Evolutionary conservation across 768 basidiomycete species (phyloP).

Genomic region (Boletus barrowsii): DNA sequence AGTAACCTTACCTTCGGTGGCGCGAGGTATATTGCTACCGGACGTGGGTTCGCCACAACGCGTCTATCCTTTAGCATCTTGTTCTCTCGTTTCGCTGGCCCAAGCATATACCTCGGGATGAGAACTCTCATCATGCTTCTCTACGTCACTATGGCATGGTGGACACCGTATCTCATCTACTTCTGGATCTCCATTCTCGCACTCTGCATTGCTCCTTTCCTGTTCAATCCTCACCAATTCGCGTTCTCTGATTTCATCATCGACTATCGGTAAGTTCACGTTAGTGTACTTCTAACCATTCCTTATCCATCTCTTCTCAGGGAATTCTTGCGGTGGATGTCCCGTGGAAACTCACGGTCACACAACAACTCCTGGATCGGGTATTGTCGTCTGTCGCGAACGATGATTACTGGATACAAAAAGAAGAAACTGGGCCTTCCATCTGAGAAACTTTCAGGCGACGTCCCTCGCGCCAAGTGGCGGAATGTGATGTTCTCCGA

Average conservation of each 20-base stretch:
- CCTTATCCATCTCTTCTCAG: slow-evolving; percentile 36
- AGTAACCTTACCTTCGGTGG: slow-evolving; percentile 98
- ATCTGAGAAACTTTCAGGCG: slow-evolving; percentile 94
- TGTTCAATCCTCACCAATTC: slow-evolving; percentile 99
- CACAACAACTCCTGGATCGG: slow-evolving; percentile 99
- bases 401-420: slow-evolving; percentile 99
- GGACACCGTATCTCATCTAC: slow-evolving; percentile 92
- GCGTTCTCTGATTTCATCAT: slow-evolving; percentile 95
- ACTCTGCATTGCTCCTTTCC: slow-evolving; percentile 91
- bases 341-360: slow-evolving; percentile 92
- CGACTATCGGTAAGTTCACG: slow-evolving; percentile 71
- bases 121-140: slow-evolving; percentile 88
- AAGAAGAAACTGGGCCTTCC: slow-evolving; percentile 96
- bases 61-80: slow-evolving; percentile 92
- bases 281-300: not conserved
- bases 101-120: slow-evolving; percentile 97
- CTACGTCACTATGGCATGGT: slow-evolving; percentile 89
- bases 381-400: slow-evolving; percentile 96
- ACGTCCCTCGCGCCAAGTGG: slow-evolving; percentile 92
- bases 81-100: slow-evolving; percentile 97
- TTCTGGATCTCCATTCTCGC: slow-evolving; percentile 96
- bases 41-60: slow-evolving; percentile 97
- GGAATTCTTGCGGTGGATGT: slow-evolving; percentile 99
- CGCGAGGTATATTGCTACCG: slow-evolving; percentile 97
- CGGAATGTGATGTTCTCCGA: slow-evolving; percentile 86